phyloP scores from a whole-genome alignment of 768 basidiomycete genomes.

The Pleurotus tuoliensis region DNA sequence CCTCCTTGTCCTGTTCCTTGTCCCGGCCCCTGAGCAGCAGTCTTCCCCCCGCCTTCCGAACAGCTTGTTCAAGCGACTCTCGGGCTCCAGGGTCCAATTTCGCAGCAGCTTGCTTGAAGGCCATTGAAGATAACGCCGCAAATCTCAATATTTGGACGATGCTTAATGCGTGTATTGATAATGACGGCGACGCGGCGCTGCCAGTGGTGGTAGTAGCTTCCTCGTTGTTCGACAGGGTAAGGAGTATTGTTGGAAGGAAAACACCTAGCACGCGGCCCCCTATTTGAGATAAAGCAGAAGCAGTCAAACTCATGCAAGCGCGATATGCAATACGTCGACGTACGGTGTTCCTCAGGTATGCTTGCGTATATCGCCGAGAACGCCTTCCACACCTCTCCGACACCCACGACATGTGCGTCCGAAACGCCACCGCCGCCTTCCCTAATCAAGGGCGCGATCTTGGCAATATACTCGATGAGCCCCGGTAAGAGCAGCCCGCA shows the following conservation, averaged over 20 bases:
- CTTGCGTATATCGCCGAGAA: conserved; percentile 61
- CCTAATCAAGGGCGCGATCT: conserved; percentile 56
- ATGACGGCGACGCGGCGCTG: conserved; percentile 25
- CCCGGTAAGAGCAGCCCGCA: conserved; percentile 71
- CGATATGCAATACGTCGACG: too few relatives aligned
- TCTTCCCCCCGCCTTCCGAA: conserved; percentile 65
- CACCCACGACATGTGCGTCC: conserved; percentile 55
- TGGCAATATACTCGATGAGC: conserved; percentile 76
- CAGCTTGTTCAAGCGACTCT: conserved; percentile 68
- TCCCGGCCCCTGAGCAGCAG: conserved; percentile 19
- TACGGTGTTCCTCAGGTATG: conserved; percentile 38
- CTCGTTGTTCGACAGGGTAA: conserved; percentile 58
- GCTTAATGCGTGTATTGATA: conserved; percentile 48
- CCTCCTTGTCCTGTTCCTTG: conserved; percentile 24
- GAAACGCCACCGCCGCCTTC: conserved; percentile 27
- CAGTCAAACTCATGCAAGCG: too few relatives aligned
- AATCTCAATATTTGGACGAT: conserved; percentile 67
- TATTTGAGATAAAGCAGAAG: conserved; percentile 18
- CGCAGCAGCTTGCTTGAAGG: conserved; percentile 83
- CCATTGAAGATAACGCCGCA: conserved; percentile 63
- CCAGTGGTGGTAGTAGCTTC: too few relatives aligned
- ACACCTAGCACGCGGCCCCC: conserved; percentile 67
- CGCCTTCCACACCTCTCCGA: conserved; percentile 81
- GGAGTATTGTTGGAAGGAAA: conserved; percentile 68
- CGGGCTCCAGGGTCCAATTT: conserved; percentile 55